Conservation (phyloP, 768 basidiomycete genomes). For the Mycena belliarum region DNA sequence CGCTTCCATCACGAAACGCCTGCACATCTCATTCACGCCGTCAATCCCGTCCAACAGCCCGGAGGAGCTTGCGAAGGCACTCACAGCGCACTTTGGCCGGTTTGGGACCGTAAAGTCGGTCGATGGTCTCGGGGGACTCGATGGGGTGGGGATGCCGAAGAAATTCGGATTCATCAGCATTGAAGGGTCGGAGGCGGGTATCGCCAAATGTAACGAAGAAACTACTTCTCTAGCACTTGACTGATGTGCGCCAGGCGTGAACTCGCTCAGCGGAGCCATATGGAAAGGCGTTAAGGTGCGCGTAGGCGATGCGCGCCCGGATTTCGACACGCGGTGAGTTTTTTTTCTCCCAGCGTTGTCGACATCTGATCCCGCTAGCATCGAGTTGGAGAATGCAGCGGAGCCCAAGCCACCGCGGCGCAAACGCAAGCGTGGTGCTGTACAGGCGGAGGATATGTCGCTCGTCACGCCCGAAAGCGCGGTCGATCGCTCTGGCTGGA, state of each 20-base stretch:
- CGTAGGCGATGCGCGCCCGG: constrained; percentile 81
- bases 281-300: constrained; percentile 89
- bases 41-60: constrained; percentile 39
- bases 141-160: constrained; percentile 65
- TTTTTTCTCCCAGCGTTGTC: neutral
- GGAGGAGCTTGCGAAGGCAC: constrained; percentile 37
- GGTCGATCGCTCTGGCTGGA: constrained; percentile 60
- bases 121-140: constrained; percentile 66
- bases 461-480: constrained; percentile 62
- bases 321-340: constrained; percentile 63
- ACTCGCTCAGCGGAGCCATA: constrained; percentile 73
- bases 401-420: constrained; percentile 42
- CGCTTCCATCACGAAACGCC: constrained; percentile 37
- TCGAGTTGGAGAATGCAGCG: constrained; percentile 10
- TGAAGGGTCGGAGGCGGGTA: constrained; percentile 56
- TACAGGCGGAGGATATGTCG: constrained; percentile 63
- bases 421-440: constrained; percentile 40
- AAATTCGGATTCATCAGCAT: constrained; percentile 78
- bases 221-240: neutral
- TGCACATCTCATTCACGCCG: constrained; percentile 58
- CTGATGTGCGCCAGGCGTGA: constrained; percentile 53
- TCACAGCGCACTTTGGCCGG: constrained; percentile 49
- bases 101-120: constrained; percentile 72
- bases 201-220: constrained; percentile 61
- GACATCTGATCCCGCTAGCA: no score